Conservation (phyloP, 73 alveolate species). For the Uronychia setigera region DNA sequence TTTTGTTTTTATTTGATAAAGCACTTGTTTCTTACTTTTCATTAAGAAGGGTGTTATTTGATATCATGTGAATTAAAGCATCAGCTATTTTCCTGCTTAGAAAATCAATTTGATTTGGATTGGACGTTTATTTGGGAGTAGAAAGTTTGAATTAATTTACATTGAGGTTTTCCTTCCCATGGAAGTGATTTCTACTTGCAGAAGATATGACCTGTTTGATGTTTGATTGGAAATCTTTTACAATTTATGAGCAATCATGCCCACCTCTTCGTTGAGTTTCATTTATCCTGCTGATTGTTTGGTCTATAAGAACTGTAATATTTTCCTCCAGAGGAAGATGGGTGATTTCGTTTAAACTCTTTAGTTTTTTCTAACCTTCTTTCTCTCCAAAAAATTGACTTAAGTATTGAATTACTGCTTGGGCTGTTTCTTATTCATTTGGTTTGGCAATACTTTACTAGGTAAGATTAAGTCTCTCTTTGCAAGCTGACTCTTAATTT, state of each 20-base stretch:
- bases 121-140: background rate
- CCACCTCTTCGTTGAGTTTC: background rate
- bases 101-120: background rate
- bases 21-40: no score
- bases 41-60: no score
- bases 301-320: background rate
- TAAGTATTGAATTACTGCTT: no score
- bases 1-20: no score
- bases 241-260: background rate
- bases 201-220: background rate
- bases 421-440: no score
- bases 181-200: background rate
- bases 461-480: no score
- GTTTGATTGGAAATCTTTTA: background rate
- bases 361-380: no score
- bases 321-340: background rate
- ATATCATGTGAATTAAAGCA: no score
- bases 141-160: background rate
- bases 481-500: no score
- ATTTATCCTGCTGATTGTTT: background rate
- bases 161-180: background rate
- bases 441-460: no score
- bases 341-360: background rate
- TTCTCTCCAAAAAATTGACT: no score
- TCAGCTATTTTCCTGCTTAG: background rate